These are phyloP conservation scores for Leucocoprinus birnbaumii DNA, from an alignment of 768 basidiomycete species.

Conservation along the genomic window DNA sequence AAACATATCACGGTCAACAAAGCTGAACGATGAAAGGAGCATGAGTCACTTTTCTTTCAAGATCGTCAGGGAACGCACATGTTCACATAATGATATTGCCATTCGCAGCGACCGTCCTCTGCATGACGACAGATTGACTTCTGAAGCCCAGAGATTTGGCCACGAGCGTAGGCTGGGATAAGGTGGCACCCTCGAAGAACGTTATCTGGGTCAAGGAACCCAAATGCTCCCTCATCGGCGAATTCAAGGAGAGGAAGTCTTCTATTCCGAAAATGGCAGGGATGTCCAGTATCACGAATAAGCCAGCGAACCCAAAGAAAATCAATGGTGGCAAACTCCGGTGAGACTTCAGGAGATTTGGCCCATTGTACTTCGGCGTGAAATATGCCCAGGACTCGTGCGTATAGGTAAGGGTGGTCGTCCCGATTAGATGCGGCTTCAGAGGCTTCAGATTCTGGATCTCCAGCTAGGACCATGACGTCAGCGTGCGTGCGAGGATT, in stretches of 20 bases:
- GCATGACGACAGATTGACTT: neutral
- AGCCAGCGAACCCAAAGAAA: slow-evolving; percentile 34
- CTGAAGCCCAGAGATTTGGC: neutral
- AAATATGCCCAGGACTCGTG: slow-evolving; percentile 20
- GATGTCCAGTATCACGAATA: slow-evolving; percentile 21
- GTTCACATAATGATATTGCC: neutral
- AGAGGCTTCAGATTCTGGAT: too few species aligned
- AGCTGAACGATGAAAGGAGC: too few species aligned
- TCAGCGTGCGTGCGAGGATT: too few species aligned
- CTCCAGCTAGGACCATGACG: too few species aligned
- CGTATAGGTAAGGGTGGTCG: slow-evolving; percentile 11
- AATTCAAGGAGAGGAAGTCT: slow-evolving; percentile 38
- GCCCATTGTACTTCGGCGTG: slow-evolving; percentile 19
- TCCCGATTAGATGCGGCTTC: too few species aligned
- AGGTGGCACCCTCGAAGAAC: slow-evolving; percentile 32
- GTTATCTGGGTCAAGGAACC: slow-evolving; percentile 30
- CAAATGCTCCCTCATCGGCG: slow-evolving; percentile 23
- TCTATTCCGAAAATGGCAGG: slow-evolving; percentile 20
- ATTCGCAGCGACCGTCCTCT: neutral
- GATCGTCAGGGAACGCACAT: neutral
- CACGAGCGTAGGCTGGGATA: slow-evolving; percentile 25
- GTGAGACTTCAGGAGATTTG: neutral
- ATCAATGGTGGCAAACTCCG: slow-evolving; percentile 24
- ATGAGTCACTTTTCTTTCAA: too few species aligned
- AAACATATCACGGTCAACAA: too few species aligned